Conservation (phyloP, 176 grass and related monocot genomes). For the Stipa capillata region DNA sequence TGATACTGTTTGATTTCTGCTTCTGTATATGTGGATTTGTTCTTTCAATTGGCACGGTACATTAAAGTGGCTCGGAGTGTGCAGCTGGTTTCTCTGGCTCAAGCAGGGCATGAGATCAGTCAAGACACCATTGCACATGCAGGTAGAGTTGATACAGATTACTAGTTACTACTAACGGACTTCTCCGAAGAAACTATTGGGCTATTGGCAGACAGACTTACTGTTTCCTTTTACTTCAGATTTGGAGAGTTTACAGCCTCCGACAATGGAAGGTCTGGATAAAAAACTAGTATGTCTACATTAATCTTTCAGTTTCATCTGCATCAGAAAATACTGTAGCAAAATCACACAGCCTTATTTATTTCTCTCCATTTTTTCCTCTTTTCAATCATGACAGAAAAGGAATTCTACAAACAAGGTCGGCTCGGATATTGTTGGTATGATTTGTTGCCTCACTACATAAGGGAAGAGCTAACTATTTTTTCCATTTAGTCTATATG, state of each 20-base stretch:
- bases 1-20: neutral
- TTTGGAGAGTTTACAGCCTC: constrained; percentile 55
- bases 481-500: neutral
- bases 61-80: neutral
- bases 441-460: neutral
- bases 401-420: constrained; percentile 43
- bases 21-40: neutral
- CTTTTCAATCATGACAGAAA: constrained; percentile 21
- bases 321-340: neutral
- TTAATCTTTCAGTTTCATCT: neutral
- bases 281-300: constrained; percentile 60
- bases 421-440: constrained; percentile 49
- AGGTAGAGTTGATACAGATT: constrained; percentile 15
- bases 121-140: constrained; percentile 50
- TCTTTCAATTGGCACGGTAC: neutral
- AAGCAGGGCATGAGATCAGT: constrained; percentile 62
- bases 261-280: constrained; percentile 83
- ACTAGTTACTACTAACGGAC: neutral
- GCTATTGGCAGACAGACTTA: too few species aligned
- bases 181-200: neutral
- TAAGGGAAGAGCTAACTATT: neutral
- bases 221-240: constrained; percentile 33
- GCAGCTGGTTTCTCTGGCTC: constrained; percentile 75
- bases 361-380: neutral
- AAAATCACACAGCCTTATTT: neutral